Percentiles rank a stretch among this genome's conserved stretches.
Evolutionary conservation across 768 basidiomycete genomes (phyloP).

Genomic region (Dentipellis fragilis): DNA sequence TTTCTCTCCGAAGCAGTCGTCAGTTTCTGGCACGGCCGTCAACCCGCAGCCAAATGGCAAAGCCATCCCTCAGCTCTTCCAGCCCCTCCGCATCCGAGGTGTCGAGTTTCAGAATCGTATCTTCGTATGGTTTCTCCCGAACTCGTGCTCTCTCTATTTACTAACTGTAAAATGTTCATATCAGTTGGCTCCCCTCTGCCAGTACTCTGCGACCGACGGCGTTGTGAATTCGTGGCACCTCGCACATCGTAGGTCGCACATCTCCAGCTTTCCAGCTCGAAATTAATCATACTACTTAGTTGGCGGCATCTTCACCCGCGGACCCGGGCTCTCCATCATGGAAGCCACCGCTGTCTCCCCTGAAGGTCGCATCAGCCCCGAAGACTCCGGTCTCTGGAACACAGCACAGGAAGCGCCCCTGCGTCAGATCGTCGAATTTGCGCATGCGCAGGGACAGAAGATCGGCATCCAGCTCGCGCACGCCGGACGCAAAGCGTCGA

Average conservation of each 20-base stretch:
- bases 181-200: slow-evolving; percentile 6
- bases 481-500: slow-evolving; percentile 65
- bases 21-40: not conserved
- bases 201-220: not conserved
- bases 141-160: not conserved
- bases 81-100: not conserved
- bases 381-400: slow-evolving; percentile 51
- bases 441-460: slow-evolving; percentile 57
- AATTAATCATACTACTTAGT: not conserved
- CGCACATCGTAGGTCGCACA: not conserved
- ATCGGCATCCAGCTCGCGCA: slow-evolving; percentile 71
- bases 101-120: not conserved
- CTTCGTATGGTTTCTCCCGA: not conserved
- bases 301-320: slow-evolving; percentile 33
- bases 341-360: slow-evolving; percentile 60
- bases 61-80: not conserved
- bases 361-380: slow-evolving; percentile 53
- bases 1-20: not conserved
- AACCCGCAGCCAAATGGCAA: not conserved
- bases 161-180: not conserved
- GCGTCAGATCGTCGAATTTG: slow-evolving; percentile 52
- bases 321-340: slow-evolving; percentile 47
- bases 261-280: not conserved
- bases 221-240: slow-evolving; percentile 4
- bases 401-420: slow-evolving; percentile 41